Evolutionary conservation across 352 stramenopile genomes (phyloP).

Genomic region (Thalassiosira livingstoniorum): DNA sequence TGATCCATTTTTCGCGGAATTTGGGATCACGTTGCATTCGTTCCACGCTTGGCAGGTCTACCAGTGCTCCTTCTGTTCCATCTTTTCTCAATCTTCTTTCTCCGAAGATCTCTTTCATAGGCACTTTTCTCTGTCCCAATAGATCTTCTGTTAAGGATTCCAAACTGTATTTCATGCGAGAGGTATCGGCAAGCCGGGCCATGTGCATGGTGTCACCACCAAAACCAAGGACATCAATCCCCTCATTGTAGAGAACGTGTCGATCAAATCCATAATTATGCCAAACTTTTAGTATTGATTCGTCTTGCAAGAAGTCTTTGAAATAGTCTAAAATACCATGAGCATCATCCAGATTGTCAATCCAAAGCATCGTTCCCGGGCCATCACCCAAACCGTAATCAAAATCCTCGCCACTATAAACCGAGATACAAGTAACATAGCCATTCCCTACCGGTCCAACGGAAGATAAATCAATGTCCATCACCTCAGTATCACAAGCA

Average conservation of each 20-base stretch:
- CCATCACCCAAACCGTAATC: conserved; percentile 93
- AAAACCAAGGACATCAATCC: conserved; percentile 91
- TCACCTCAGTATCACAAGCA: conserved; percentile 98
- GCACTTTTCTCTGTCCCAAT: conserved; percentile 88
- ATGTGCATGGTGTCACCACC: conserved; percentile 99
- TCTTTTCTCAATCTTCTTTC: conserved; percentile 95
- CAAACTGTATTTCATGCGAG: conserved; percentile 91
- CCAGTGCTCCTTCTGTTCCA: conserved; percentile 88
- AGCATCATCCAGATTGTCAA: conserved; percentile 92
- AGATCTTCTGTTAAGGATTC: conserved; percentile 91
- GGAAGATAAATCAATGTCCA: conserved; percentile 94
- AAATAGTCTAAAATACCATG: conserved; percentile 89
- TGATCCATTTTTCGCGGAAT: conserved; percentile 92
- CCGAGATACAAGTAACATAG: conserved; percentile 96
- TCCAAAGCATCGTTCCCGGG: conserved; percentile 84
- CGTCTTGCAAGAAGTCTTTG: conserved; percentile 93
- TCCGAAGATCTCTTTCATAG: conserved; percentile 97
- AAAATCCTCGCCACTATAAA: conserved; percentile 95
- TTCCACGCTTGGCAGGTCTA: conserved; percentile 87
- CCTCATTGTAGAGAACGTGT: conserved; percentile 97
- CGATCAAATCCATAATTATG: conserved; percentile 99
- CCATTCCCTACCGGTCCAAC: conserved; percentile 96
- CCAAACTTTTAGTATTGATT: conserved; percentile 93
- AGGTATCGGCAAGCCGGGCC: conserved; percentile 91
- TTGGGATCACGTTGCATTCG: conserved; percentile 84